These are phyloP conservation scores for Neonectria neomacrospora DNA, from an alignment of 2,329 filamentous ascomycete genomes.

Conservation along the genomic window DNA sequence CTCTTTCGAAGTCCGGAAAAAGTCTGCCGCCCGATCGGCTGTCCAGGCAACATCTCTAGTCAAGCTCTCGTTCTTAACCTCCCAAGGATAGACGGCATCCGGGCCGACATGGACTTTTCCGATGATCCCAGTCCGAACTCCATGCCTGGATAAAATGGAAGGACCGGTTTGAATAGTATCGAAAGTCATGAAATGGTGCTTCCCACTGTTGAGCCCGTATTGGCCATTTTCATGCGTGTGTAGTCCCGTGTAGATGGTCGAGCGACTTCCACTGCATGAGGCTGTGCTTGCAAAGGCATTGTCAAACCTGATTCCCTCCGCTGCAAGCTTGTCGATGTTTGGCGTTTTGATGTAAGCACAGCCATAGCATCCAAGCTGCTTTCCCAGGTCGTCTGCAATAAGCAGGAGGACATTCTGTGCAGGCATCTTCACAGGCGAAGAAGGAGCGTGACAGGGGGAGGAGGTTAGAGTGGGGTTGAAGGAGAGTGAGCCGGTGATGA, in stretches of 20 bases:
- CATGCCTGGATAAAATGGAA: not conserved
- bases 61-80: conserved; percentile 2
- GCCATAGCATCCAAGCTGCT: conserved; percentile 18
- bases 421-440: not conserved
- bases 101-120: conserved; percentile 20
- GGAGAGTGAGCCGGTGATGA: too few species aligned
- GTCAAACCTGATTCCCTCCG: not conserved
- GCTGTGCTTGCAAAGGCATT: conserved; percentile 55
- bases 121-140: conserved; percentile 15
- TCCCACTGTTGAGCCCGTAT: conserved; percentile 19
- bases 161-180: conserved; percentile 51
- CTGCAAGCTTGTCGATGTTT: conserved; percentile 20
- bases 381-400: conserved; percentile 21
- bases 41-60: conserved; percentile 9
- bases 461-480: too few species aligned
- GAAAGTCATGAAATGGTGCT: conserved; percentile 56
- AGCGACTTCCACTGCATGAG: conserved; percentile 59
- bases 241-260: conserved; percentile 60
- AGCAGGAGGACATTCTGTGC: conserved; percentile 12
- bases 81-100: conserved; percentile 5
- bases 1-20: conserved; percentile 7
- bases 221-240: conserved; percentile 58
- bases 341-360: conserved; percentile 12
- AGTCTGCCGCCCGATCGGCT: conserved; percentile 2
- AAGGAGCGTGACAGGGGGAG: too few species aligned